Evolutionary conservation across 257 asterid genomes (phyloP).

Genomic region (Przewalskia tangutica): DNA sequence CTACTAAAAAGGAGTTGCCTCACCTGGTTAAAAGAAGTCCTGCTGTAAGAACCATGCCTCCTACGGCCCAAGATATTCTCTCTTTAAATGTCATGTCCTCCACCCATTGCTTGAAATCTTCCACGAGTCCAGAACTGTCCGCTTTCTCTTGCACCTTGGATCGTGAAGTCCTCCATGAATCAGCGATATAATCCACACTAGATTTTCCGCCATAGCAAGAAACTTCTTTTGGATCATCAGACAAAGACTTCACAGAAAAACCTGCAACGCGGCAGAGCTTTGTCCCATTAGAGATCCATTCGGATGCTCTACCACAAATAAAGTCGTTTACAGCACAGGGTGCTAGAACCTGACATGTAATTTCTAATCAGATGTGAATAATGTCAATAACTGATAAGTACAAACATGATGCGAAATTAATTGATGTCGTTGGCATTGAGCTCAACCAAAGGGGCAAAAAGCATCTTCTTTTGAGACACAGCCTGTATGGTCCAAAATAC

Average conservation of each 20-base stretch:
- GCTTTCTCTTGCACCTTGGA: conserved; percentile 32
- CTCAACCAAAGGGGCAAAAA: background rate
- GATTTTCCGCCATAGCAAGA: conserved; percentile 87
- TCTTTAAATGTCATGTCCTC: conserved; percentile 47
- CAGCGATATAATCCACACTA: conserved; percentile 55
- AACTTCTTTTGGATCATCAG: conserved; percentile 42
- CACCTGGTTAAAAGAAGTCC: conserved; percentile 83
- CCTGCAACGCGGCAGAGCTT: conserved; percentile 89
- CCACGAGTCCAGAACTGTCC: conserved; percentile 19
- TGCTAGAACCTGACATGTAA: conserved; percentile 66
- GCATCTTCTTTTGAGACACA: background rate
- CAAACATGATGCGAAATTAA: background rate
- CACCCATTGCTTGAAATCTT: conserved; percentile 60
- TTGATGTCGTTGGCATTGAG: background rate
- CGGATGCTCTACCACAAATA: conserved; percentile 91
- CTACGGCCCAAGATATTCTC: conserved; percentile 92
- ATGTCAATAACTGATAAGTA: background rate
- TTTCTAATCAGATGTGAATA: conserved; percentile 17
- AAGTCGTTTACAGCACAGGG: conserved; percentile 83
- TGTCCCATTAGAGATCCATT: conserved; percentile 97
- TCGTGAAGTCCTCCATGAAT: conserved; percentile 51
- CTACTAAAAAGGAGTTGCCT: conserved; percentile 9
- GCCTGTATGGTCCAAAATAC: background rate
- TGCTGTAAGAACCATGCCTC: conserved; percentile 97
- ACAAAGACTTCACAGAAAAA: conserved; percentile 51